A percentile compares a stretch with the other conserved stretches of the same genome.
Conservation (phyloP, 2,329 filamentous ascomycete genomes). For the Arthrobotrys sphaeroides region DNA sequence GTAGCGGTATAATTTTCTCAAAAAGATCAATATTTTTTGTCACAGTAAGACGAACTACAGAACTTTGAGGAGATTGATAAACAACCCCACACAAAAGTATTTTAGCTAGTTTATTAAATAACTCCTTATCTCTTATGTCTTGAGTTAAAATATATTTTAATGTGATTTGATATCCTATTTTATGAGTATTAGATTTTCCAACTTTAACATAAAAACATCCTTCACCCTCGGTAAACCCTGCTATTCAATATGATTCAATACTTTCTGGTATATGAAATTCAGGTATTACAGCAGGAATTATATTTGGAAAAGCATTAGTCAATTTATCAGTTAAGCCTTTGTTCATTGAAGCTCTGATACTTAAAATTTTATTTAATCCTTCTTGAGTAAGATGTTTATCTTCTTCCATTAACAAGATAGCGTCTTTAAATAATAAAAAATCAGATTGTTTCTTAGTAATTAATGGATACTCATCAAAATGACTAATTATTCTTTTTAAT, state of each 20-base stretch:
- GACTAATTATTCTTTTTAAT: neutral
- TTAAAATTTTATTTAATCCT: neutral
- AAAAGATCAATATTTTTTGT: conserved; percentile 12
- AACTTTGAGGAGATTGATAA: neutral
- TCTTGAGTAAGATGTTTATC: conserved; percentile 14
- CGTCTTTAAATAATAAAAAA: conserved; percentile 21
- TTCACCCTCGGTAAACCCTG: conserved; percentile 21
- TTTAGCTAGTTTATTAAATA: conserved; percentile 13
- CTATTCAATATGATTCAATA: conserved; percentile 32
- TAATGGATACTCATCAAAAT: conserved; percentile 25
- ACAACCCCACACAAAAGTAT: conserved; percentile 2
- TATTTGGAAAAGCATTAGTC: neutral
- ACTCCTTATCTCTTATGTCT: conserved; percentile 20
- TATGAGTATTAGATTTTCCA: neutral
- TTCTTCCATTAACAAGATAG: conserved; percentile 10
- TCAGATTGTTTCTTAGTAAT: conserved; percentile 18
- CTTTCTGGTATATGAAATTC: conserved; percentile 15
- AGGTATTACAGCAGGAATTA: neutral
- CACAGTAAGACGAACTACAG: neutral
- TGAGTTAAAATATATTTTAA: conserved; percentile 34
- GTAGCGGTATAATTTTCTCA: conserved; percentile 19
- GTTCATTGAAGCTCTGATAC: neutral
- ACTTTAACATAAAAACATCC: conserved; percentile 9
- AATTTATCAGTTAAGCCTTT: conserved; percentile 3
- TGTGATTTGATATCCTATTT: neutral